phyloP scores from a whole-genome alignment of 169 alveolate species.

The Miamiensis avidus region DNA sequence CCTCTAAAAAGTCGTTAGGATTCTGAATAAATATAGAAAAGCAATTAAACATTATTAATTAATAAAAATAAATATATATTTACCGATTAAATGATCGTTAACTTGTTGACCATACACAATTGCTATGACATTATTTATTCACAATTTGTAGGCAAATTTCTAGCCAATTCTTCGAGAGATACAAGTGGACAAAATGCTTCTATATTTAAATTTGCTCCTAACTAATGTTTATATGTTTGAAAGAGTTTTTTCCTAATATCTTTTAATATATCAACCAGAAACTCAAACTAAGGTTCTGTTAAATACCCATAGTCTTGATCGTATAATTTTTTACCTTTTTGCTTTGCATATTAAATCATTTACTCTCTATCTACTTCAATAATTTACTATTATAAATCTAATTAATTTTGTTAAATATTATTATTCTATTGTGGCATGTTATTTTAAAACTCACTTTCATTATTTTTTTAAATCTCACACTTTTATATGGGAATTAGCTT shows the following conservation, averaged over 20 bases:
- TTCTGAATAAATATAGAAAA: not conserved
- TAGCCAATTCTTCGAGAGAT: slow-evolving; percentile 18
- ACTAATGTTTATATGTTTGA: slow-evolving; percentile 33
- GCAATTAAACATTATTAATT: not conserved
- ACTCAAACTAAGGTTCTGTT: slow-evolving; percentile 32
- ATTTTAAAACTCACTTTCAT: too few species aligned
- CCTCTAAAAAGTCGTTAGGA: not conserved
- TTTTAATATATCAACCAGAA: slow-evolving; percentile 43
- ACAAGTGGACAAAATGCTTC: slow-evolving; percentile 24
- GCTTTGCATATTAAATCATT: not conserved
- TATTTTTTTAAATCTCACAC: too few species aligned
- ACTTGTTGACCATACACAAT: not conserved
- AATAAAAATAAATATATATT: too few species aligned
- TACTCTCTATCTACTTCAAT: not conserved
- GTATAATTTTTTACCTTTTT: not conserved
- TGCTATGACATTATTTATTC: not conserved
- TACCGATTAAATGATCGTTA: not conserved
- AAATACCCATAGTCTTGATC: slow-evolving; percentile 42
- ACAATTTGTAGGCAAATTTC: slow-evolving; percentile 5
- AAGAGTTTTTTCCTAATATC: slow-evolving; percentile 43
- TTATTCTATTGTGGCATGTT: too few species aligned
- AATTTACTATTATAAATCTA: not conserved
- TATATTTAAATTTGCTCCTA: slow-evolving; percentile 25
- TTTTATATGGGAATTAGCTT: too few species aligned
- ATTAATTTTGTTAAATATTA: too few species aligned